These are phyloP conservation scores for Ulota crispa DNA, from an alignment of 225 moss, liverwort and hornwort genomes.

Conservation along the genomic window DNA sequence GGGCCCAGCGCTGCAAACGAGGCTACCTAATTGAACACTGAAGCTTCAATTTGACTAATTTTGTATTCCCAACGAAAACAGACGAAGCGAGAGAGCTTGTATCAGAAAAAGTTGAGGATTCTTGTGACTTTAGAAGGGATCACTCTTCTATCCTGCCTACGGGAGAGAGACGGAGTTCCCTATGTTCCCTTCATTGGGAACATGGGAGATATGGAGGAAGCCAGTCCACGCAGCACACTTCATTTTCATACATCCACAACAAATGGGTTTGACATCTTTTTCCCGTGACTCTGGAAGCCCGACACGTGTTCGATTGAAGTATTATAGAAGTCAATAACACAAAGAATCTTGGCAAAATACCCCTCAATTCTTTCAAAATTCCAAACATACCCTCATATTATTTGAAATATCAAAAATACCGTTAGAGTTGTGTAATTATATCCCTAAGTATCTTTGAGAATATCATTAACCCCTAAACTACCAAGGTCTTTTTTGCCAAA, in stretches of 20 bases:
- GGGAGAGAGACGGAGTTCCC: conserved; percentile 31
- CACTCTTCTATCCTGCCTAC: conserved; percentile 26
- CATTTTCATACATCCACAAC: conserved; percentile 17
- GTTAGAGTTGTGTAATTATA: no score
- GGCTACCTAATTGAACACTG: not conserved
- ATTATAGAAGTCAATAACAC: not conserved
- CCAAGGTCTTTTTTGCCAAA: no score
- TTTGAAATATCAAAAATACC: no score
- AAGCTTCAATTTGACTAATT: not conserved
- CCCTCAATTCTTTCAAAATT: no score
- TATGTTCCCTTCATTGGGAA: not conserved
- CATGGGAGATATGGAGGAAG: conserved; percentile 25
- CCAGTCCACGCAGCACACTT: conserved; percentile 35
- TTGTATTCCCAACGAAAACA: not conserved
- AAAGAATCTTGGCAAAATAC: not conserved
- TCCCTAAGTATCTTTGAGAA: no score
- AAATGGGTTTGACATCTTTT: conserved; percentile 5
- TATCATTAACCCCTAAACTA: no score
- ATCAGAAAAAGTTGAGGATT: not conserved
- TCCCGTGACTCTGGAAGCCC: not conserved
- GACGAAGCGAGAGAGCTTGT: not conserved
- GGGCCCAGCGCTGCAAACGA: not conserved
- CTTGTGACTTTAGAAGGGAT: not conserved
- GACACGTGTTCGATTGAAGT: not conserved
- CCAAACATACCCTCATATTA: no score